phyloP scores from a whole-genome alignment of 2,329 filamentous ascomycete species.

The Colletotrichum sp. region DNA sequence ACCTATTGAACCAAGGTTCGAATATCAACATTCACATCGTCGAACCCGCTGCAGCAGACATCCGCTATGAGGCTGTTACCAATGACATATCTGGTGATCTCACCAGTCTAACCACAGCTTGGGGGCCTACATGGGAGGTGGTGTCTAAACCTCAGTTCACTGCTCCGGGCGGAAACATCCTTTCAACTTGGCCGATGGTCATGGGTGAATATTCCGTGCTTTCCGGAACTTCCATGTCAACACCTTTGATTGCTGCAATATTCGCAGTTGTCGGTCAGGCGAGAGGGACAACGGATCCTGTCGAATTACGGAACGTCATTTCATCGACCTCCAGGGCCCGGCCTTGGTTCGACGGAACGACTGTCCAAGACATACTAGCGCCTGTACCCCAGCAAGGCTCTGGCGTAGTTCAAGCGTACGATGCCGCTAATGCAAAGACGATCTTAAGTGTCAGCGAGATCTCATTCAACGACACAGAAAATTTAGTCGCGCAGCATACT shows the following conservation, averaged over 20 bases:
- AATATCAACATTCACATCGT: constrained; percentile 30
- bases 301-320: constrained; percentile 26
- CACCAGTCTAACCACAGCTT: constrained; percentile 6
- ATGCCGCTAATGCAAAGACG: constrained; percentile 41
- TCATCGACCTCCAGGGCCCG: constrained; percentile 31
- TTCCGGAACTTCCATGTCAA: constrained; percentile 59
- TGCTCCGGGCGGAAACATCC: constrained; percentile 23
- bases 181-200: constrained; percentile 22
- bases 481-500: constrained; percentile 34
- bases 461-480: constrained; percentile 49
- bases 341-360: constrained; percentile 30
- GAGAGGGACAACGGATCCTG: constrained; percentile 27
- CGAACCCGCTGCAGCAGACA: not conserved
- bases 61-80: not conserved
- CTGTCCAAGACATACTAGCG: constrained; percentile 18
- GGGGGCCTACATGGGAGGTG: constrained; percentile 22
- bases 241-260: constrained; percentile 48
- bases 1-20: constrained; percentile 24
- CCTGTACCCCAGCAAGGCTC: constrained; percentile 46
- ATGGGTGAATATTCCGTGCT: constrained; percentile 48
- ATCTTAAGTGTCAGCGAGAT: constrained; percentile 41
- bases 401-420: constrained; percentile 44
- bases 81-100: not conserved
- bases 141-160: constrained; percentile 23
- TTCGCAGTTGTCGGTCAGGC: constrained; percentile 33